These are phyloP conservation scores for Epichloe glyceriae DNA, from an alignment of 2,329 filamentous ascomycete species.

Conservation along the genomic window DNA sequence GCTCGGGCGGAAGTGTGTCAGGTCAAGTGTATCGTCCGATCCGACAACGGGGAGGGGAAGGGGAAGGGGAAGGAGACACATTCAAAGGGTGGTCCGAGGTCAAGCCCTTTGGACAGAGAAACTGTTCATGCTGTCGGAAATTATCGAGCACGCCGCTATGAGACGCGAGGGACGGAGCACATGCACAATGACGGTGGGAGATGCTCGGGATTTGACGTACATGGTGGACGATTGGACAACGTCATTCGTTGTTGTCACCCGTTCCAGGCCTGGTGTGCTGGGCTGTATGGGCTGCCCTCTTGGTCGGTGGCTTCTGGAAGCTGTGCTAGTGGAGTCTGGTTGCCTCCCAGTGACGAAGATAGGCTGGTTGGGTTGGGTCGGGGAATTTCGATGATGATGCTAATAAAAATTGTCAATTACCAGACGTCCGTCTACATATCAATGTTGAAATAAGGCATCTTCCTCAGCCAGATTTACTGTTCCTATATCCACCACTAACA, in stretches of 20 bases:
- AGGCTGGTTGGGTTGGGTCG: too few relatives aligned
- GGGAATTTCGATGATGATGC: too few relatives aligned
- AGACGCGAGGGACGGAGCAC: neutral
- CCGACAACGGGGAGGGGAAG: neutral
- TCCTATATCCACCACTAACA: too few relatives aligned
- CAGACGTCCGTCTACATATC: too few relatives aligned
- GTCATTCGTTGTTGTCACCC: neutral
- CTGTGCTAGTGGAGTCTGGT: neutral
- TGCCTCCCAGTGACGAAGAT: neutral
- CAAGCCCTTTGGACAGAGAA: neutral
- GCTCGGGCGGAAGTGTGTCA: neutral
- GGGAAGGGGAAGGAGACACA: too few relatives aligned
- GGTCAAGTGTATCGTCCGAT: neutral
- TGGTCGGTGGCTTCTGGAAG: neutral
- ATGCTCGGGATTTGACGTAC: neutral
- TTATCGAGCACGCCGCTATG: neutral
- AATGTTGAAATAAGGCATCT: too few relatives aligned
- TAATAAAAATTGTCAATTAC: too few relatives aligned
- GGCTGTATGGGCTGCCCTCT: too few relatives aligned
- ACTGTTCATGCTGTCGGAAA: neutral
- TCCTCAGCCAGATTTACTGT: too few relatives aligned
- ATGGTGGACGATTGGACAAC: conserved; percentile 3
- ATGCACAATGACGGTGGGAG: neutral
- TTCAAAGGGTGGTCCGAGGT: neutral
- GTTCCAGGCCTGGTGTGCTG: too few relatives aligned